A percentile compares a stretch with the other conserved stretches of the same genome.
Evolutionary conservation across 208 protist genomes (phyloP).

Genomic region (Wallacemonas sp.): DNA sequence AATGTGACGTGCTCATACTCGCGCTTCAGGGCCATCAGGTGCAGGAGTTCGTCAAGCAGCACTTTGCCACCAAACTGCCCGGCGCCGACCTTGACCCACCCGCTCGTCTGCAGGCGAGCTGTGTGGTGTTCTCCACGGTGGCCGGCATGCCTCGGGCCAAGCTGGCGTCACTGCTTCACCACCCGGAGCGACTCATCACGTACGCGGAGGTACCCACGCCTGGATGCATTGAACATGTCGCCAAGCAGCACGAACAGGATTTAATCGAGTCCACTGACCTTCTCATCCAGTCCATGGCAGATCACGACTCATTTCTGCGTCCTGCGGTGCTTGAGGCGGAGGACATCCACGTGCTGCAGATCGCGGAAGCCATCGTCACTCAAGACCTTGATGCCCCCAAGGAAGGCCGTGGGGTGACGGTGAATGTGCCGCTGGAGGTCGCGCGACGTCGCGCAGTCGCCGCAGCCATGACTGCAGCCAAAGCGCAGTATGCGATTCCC

Average conservation of each 20-base stretch:
- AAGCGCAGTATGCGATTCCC: background rate
- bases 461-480: background rate
- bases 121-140: constrained; percentile 64
- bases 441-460: constrained; percentile 5
- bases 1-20: constrained; percentile 64
- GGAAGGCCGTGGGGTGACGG: background rate
- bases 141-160: constrained; percentile 42
- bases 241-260: background rate
- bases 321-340: constrained; percentile 28
- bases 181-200: constrained; percentile 45
- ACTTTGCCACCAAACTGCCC: constrained; percentile 18
- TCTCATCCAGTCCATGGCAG: constrained; percentile 25
- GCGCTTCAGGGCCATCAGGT: constrained; percentile 64
- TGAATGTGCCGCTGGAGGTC: constrained; percentile 4
- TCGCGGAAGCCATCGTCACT: background rate
- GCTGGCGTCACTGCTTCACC: constrained; percentile 50
- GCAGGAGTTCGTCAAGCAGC: constrained; percentile 39
- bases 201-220: constrained; percentile 21
- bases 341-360: constrained; percentile 4
- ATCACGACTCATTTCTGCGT: constrained; percentile 32
- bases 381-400: constrained; percentile 1
- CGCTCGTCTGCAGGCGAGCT: constrained; percentile 19
- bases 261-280: background rate
- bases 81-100: background rate
- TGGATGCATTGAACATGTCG: background rate